Evolutionary conservation across 768 basidiomycete genomes (phyloP).

Genomic region (Lentinula detonsa): DNA sequence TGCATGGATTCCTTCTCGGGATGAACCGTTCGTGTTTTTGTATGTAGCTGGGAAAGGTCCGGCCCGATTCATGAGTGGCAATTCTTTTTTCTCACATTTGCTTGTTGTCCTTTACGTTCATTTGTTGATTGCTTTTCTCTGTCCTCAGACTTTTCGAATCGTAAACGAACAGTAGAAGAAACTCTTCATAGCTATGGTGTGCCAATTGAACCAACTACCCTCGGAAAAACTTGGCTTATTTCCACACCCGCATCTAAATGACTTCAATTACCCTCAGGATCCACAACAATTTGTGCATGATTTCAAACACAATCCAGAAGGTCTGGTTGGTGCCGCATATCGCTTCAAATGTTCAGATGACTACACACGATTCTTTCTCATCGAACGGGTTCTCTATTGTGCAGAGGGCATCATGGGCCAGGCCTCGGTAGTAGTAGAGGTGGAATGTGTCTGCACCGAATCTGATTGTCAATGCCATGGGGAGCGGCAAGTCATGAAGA

Average conservation of each 20-base stretch:
- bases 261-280: not conserved
- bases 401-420: not conserved
- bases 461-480: not conserved
- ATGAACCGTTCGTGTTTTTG: slow-evolving; percentile 72
- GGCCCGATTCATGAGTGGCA: too few relatives aligned
- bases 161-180: not conserved
- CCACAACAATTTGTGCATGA: not conserved
- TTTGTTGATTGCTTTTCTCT: not conserved
- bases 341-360: not conserved
- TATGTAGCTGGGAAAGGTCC: too few relatives aligned
- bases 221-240: not conserved
- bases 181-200: not conserved
- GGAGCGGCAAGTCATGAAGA: not conserved
- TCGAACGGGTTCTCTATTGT: not conserved
- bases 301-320: not conserved
- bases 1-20: slow-evolving; percentile 91
- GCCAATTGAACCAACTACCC: too few relatives aligned
- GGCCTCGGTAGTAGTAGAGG: not conserved
- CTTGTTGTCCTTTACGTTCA: not conserved
- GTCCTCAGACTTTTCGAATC: not conserved
- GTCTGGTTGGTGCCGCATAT: not conserved
- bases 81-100: too few relatives aligned
- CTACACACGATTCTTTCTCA: not conserved
- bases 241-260: not conserved
- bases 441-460: not conserved